Conservation (phyloP, 352 stramenopile genomes). For the Phytophthora aleatoria region DNA sequence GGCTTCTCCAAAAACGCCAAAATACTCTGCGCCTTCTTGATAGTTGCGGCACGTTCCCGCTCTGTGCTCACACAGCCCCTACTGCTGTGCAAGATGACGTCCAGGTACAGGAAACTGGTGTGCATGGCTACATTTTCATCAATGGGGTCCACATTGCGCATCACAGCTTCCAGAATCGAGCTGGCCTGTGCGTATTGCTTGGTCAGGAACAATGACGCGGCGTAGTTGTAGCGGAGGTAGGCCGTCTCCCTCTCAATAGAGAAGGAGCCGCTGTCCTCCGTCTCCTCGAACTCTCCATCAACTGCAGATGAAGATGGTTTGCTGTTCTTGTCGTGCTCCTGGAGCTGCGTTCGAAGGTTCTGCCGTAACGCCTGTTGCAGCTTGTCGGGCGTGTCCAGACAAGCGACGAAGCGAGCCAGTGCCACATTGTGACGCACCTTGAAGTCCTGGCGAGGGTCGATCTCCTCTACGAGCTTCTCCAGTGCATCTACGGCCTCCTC, state of each 20-base stretch:
- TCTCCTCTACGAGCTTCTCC: slow-evolving; percentile 84
- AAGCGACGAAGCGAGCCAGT: slow-evolving; percentile 69
- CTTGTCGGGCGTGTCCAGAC: slow-evolving; percentile 64
- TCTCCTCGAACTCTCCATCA: slow-evolving; percentile 33
- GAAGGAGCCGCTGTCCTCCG: slow-evolving; percentile 33
- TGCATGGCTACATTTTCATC: slow-evolving; percentile 93
- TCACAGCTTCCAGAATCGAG: slow-evolving; percentile 82
- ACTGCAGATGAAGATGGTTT: slow-evolving; percentile 10
- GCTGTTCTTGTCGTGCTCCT: slow-evolving; percentile 48
- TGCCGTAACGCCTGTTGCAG: slow-evolving; percentile 78
- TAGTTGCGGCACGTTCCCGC: slow-evolving; percentile 59
- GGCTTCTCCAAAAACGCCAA: slow-evolving; percentile 91
- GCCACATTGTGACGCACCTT: slow-evolving; percentile 89
- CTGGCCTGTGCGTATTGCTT: slow-evolving; percentile 92
- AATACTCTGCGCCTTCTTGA: slow-evolving; percentile 88
- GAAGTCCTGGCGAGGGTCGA: slow-evolving; percentile 71
- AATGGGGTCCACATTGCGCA: slow-evolving; percentile 90
- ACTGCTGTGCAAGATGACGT: slow-evolving; percentile 91
- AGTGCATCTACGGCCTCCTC: slow-evolving; percentile 83
- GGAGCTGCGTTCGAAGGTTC: slow-evolving; percentile 67
- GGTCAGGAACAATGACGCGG: slow-evolving; percentile 83
- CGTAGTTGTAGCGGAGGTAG: slow-evolving; percentile 92
- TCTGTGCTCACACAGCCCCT: slow-evolving; percentile 86
- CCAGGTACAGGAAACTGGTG: slow-evolving; percentile 93
- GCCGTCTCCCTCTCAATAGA: slow-evolving; percentile 86